Evolutionary conservation across 208 protist species (phyloP).

Genomic region (Giardia duodenalis): DNA sequence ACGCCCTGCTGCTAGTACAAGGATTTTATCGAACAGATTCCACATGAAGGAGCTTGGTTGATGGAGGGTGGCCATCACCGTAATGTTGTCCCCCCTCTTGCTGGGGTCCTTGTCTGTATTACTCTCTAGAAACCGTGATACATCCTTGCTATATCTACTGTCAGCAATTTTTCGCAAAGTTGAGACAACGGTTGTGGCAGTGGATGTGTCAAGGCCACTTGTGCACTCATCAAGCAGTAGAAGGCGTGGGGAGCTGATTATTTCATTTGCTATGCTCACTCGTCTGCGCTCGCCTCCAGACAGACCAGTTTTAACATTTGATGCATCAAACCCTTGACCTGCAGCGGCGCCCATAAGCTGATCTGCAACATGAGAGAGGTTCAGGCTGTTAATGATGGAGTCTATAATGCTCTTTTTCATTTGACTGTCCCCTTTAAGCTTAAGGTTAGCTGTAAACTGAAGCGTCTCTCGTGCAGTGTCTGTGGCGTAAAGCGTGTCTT

Average conservation of each 20-base stretch:
- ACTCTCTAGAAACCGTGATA: neutral
- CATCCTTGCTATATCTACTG: neutral
- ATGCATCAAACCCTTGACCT: conserved; percentile 19
- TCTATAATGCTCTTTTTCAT: conserved; percentile 21
- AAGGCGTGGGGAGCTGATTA: conserved; percentile 48
- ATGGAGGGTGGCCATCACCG: conserved; percentile 56
- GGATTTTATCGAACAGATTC: conserved; percentile 54
- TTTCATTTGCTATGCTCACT: conserved; percentile 51
- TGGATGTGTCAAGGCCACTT: conserved; percentile 59
- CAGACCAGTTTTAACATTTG: conserved; percentile 46
- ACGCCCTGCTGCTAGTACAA: conserved; percentile 46
- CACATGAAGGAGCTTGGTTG: conserved; percentile 54
- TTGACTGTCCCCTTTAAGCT: conserved; percentile 8
- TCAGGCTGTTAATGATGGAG: conserved; percentile 20
- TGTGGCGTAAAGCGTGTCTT: conserved; percentile 42
- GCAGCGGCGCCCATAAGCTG: conserved; percentile 40
- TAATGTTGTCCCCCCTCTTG: conserved; percentile 27
- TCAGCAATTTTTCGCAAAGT: conserved; percentile 41
- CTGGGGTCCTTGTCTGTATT: conserved; percentile 1
- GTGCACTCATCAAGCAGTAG: conserved; percentile 62
- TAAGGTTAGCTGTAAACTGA: conserved; percentile 40
- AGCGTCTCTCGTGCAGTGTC: conserved; percentile 48
- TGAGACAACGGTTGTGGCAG: conserved; percentile 42
- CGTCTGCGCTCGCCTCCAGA: conserved; percentile 56
- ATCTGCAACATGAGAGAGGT: conserved; percentile 40